Percentiles rank a stretch among this genome's conserved stretches.
Evolutionary conservation across 805 yeast species (phyloP).

Genomic region (Cyberlindnera mycetangii): DNA sequence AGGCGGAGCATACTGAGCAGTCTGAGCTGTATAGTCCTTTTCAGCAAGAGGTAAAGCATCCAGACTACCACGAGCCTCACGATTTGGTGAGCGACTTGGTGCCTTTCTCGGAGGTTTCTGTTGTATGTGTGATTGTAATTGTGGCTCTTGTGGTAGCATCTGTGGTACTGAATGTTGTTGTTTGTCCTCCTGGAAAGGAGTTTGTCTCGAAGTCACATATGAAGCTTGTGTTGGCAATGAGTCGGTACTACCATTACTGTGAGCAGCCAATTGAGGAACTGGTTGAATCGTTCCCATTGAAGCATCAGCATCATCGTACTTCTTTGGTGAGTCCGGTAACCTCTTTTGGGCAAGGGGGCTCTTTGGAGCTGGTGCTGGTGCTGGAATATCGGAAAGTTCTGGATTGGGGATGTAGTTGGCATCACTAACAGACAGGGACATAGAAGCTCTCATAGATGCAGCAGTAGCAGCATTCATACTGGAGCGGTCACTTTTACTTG

Average conservation of each 20-base stretch:
- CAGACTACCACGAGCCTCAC: neutral
- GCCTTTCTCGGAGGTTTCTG: conserved; percentile 14
- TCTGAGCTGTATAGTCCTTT: neutral
- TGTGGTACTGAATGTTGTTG: neutral
- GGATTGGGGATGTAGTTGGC: conserved; percentile 24
- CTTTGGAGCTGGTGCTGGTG: conserved; percentile 24
- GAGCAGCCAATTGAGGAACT: conserved; percentile 4
- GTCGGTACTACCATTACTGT: conserved; percentile 1
- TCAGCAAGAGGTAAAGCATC: neutral
- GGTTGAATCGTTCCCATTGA: conserved; percentile 5
- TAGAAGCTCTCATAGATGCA: conserved; percentile 9
- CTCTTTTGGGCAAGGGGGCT: conserved; percentile 14
- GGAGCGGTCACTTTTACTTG: neutral
- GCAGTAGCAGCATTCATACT: conserved; percentile 12
- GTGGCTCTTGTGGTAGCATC: conserved; percentile 3
- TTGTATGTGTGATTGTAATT: neutral
- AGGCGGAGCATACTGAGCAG: neutral
- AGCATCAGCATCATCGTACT: neutral
- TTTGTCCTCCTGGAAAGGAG: conserved; percentile 1
- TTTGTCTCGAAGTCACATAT: conserved; percentile 7
- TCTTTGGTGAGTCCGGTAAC: conserved; percentile 1
- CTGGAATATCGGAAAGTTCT: conserved; percentile 9
- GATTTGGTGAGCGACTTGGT: conserved; percentile 11
- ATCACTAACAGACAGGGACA: conserved; percentile 13
- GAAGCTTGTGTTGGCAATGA: conserved; percentile 5